Conservation (phyloP, 495 filamentous ascomycete species). For the Parathielavia hyrcaniae region DNA sequence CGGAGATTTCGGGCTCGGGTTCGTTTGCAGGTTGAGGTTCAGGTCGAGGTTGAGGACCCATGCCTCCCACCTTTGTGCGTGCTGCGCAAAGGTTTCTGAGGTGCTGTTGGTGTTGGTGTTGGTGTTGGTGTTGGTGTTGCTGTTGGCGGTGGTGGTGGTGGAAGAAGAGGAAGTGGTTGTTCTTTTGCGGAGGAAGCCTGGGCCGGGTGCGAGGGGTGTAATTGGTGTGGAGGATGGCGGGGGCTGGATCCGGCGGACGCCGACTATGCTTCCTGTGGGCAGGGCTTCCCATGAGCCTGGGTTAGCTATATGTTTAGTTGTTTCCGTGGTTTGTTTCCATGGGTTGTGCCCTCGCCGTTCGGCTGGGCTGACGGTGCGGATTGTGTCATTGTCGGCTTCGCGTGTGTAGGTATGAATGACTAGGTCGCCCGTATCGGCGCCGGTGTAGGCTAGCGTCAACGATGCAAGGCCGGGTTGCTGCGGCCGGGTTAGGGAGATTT, state of each 20-base stretch:
- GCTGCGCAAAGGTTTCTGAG: background rate
- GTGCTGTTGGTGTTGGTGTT: conserved; percentile 28
- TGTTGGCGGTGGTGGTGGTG: too few species aligned
- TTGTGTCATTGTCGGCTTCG: conserved; percentile 36
- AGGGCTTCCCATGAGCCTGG: conserved; percentile 48
- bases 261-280: conserved; percentile 44
- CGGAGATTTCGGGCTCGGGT: conserved; percentile 19
- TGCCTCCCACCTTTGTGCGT: conserved; percentile 50
- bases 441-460: conserved; percentile 50
- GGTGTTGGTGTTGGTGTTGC: background rate
- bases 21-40: conserved; percentile 11
- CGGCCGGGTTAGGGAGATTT: conserved; percentile 43
- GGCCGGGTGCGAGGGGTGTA: background rate
- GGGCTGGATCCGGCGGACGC: conserved; percentile 33
- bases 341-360: conserved; percentile 25
- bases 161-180: conserved; percentile 4
- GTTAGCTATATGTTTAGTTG: conserved; percentile 36
- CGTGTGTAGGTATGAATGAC: conserved; percentile 54
- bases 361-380: conserved; percentile 35
- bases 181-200: background rate
- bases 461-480: conserved; percentile 44
- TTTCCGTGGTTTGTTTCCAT: conserved; percentile 40
- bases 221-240: conserved; percentile 6
- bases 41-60: conserved; percentile 52
- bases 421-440: conserved; percentile 46